Evolutionary conservation across 495 filamentous ascomycete species (phyloP).

Genomic region (Entonaema liquescens): DNA sequence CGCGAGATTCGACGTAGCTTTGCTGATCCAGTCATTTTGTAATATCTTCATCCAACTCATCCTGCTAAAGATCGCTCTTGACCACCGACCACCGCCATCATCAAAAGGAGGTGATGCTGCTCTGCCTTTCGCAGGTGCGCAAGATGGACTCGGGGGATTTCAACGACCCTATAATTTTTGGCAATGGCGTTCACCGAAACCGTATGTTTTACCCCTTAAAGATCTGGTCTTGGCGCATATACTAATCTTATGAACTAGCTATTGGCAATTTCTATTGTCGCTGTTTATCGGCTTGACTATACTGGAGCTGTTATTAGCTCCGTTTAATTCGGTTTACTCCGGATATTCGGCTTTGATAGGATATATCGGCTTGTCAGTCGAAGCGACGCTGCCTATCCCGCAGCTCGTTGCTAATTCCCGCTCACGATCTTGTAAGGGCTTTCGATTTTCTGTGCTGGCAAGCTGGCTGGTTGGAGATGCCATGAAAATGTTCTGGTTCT

Average conservation of each 20-base stretch:
- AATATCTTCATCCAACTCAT: slow-evolving; percentile 86
- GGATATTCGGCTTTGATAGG: slow-evolving; percentile 78
- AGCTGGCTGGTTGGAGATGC: slow-evolving; percentile 91
- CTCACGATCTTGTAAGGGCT: slow-evolving; percentile 84
- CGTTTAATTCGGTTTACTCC: slow-evolving; percentile 64
- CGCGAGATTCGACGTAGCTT: slow-evolving; percentile 78
- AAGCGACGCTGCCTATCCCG: slow-evolving; percentile 88
- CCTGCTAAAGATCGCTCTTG: slow-evolving; percentile 88
- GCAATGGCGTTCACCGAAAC: slow-evolving; percentile 86
- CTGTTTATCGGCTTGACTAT: slow-evolving; percentile 70
- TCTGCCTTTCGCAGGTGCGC: slow-evolving; percentile 63
- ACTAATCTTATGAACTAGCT: slow-evolving; percentile 58
- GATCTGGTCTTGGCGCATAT: neutral
- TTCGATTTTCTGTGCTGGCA: slow-evolving; percentile 82
- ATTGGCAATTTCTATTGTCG: slow-evolving; percentile 86
- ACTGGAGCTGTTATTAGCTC: slow-evolving; percentile 76
- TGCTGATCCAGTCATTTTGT: slow-evolving; percentile 85
- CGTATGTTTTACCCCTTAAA: slow-evolving; percentile 53
- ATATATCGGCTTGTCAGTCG: slow-evolving; percentile 83
- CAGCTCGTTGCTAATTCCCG: slow-evolving; percentile 85
- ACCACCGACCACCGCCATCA: slow-evolving; percentile 76
- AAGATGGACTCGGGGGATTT: slow-evolving; percentile 60
- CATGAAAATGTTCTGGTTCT: slow-evolving; percentile 98
- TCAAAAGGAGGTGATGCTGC: slow-evolving; percentile 64
- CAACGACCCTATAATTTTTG: slow-evolving; percentile 88